Base-by-base conservation (phyloP, 768 basidiomycete genomes). In the Hericium erinaceus region DNA sequence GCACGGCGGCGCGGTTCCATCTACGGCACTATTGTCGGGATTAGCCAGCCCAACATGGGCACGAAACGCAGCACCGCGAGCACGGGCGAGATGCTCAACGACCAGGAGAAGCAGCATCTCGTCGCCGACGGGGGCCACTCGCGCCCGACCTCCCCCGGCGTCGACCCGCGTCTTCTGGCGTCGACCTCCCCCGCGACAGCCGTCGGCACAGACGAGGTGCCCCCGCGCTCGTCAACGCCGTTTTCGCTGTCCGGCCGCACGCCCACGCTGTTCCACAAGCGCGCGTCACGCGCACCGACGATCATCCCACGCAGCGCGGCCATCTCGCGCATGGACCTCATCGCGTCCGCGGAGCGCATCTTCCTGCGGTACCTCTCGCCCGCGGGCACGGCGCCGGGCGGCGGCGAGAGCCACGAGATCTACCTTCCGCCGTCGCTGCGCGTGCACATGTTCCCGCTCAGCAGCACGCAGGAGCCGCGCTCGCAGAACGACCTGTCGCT, bases 351-450 rank as follows among this genome's bases (percentile, higher is more conserved):
- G 10, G 97, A 98, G 68, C 90, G 94, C 66, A 98, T 99, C 64
- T 98, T 85, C 76, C 87, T 87, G 68, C 87, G 94, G 55, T 98
- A 98, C 73, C 85, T 99, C 59, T 87, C 89, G 5, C 89, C 87
- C 5, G 84, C 82, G 38, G 81, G 78, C n/a, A 85, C 83, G 67
- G 80, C 84, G 16, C 80, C 87, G 8, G 84, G 89, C 61, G 83
- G 87, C 16, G 82, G 84, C 12, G 90, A 94, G 68, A 95, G 93
- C 72, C 95, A 98, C 70, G 95, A 98, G 75, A 95, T 99, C 52
- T 98, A 98, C 69, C 86, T 99, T n/a, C 97, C 97, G 0, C 90
- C 94, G 1, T 81, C 90, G 22, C 81, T 99, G 48, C 90, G 97
- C 52, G 85, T 98, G 66, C 85, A 95, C 70, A 79, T 81, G 24